Base-by-base conservation (phyloP, 306 rosid species). In the Cucurbita moschata region DNA sequence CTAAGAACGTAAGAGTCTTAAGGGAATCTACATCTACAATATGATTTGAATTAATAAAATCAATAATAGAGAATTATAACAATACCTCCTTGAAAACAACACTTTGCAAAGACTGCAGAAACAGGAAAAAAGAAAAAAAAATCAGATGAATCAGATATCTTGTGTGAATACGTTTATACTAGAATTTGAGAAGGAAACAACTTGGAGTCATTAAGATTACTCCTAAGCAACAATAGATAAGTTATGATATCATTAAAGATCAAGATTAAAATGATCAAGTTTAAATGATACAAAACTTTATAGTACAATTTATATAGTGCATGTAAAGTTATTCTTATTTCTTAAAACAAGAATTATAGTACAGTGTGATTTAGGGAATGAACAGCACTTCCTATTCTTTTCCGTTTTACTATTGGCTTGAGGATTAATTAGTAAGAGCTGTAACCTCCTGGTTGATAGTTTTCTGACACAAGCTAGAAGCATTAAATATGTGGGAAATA, bases 41-140 rank as follows among this genome's bases (percentile, higher is more conserved):
- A 15, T 35, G 55, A 16, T 43, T 47, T 35, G 16, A 74, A 21
- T 70, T 43, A 40, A 50, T 38, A 19, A 52, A 30, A 30, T 66
- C 21, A 54, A 55, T 4, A 30, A n/a, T 58, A 60, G 8, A 68
- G 35, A 23, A 75, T 7, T 9, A 43, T 26, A 66, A 43, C 61
- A 30, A 47, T 88, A 90, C 98, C 98, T 94, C 96, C 85, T 94
- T 90, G 88, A 94, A 90, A 80, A 90, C 97, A 75, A 94, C 98
- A 83, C 98, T 94, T 83, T 94, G 98, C 79, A 94, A 81, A 75
- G 98, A 94, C 98, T 94, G 97, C 90, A 86, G 71, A 83, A 68
- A 81, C 40, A 51, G 54, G 85, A 54, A 81, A 13, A 37, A 35
- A 30, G 54, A 81, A 13, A 37, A 35, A 26, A 39, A 63, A 40